A percentile compares a stretch with the other conserved stretches of the same genome.
These are phyloP conservation scores for Melaleuca alternifolia DNA, from an alignment of 345 rosid genomes.

Conservation along the genomic window DNA sequence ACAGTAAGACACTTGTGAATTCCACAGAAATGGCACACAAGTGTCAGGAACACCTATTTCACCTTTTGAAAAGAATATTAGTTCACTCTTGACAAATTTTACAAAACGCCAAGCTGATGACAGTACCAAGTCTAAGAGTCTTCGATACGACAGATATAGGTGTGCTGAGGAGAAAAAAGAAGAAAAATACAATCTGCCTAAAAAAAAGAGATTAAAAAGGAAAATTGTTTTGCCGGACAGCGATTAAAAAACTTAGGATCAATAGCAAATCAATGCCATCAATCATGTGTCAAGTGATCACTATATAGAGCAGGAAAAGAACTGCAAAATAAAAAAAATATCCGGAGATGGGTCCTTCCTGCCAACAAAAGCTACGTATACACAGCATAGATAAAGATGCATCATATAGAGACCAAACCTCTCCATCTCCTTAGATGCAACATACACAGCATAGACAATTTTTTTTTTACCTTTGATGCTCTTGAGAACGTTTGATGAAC, in stretches of 20 bases:
- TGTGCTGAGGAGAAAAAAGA: background rate
- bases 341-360: background rate
- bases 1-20: background rate
- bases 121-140: background rate
- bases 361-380: background rate
- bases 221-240: background rate
- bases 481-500: conserved; percentile 80
- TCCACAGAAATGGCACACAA: background rate
- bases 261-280: background rate
- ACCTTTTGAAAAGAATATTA: background rate
- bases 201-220: background rate
- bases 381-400: background rate
- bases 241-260: background rate
- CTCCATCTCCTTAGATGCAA: background rate
- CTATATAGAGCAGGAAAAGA: background rate
- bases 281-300: background rate
- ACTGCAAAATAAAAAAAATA: background rate
- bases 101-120: background rate
- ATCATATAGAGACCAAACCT: background rate
- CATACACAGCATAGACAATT: too few relatives aligned
- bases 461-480: conserved; percentile 51
- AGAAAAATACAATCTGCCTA: background rate
- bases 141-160: background rate
- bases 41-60: background rate
- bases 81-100: background rate